Conservation (phyloP, 345 rosid genomes). For the Citrus sinensis region DNA sequence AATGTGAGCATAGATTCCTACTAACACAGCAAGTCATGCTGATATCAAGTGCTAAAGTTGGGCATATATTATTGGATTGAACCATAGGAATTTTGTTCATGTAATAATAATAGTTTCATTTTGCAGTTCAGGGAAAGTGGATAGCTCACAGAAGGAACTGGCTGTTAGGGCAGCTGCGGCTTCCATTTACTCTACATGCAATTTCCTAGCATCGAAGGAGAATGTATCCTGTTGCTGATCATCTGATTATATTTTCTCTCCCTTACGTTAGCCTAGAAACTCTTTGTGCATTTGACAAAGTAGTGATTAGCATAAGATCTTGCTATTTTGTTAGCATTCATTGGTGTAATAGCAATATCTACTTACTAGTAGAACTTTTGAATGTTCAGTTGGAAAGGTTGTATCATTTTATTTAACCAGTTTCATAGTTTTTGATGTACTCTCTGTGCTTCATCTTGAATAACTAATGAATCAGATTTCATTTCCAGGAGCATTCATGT, state of each 20-base stretch:
- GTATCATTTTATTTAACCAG: background rate
- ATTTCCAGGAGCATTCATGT: background rate
- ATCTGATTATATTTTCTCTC: background rate
- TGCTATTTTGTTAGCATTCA: background rate
- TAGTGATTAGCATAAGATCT: background rate
- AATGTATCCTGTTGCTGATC: constrained; percentile 63
- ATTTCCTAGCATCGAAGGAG: constrained; percentile 62
- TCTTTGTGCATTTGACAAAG: constrained; percentile 7
- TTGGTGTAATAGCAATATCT: background rate
- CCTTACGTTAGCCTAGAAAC: background rate
- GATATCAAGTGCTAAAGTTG: background rate
- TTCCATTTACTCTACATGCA: constrained; percentile 88
- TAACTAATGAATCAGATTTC: background rate
- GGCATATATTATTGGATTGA: background rate
- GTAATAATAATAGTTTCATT: background rate
- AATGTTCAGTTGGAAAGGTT: background rate
- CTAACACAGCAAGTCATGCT: background rate
- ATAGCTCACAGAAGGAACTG: constrained; percentile 49
- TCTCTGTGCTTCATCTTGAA: background rate
- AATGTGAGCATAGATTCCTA: too few relatives aligned
- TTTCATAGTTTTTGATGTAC: background rate
- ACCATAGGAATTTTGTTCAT: background rate
- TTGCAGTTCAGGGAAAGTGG: constrained; percentile 46
- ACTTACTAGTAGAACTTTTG: constrained; percentile 1
- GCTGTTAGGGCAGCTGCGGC: constrained; percentile 97